These are phyloP conservation scores for Tuber borchii DNA, from an alignment of 495 filamentous ascomycete genomes.

Conservation along the genomic window DNA sequence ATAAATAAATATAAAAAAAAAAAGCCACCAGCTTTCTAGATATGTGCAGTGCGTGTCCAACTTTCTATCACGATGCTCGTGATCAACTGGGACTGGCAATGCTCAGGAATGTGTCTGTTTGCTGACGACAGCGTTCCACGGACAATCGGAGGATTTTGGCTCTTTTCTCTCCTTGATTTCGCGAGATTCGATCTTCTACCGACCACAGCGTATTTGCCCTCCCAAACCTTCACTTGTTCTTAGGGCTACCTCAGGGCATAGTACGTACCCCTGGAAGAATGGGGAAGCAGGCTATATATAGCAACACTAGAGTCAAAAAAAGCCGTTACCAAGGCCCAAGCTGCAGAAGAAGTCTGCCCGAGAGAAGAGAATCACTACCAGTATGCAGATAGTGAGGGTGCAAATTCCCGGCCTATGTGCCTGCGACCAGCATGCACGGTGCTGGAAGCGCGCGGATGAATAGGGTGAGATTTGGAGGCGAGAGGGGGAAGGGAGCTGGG, in stretches of 20 bases:
- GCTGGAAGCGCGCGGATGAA: slow-evolving; percentile 35
- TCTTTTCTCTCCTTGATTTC: no score
- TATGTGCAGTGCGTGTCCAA: background rate
- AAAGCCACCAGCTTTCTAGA: background rate
- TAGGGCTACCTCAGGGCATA: background rate
- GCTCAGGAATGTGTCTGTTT: background rate
- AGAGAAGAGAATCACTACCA: background rate
- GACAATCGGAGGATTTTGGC: background rate
- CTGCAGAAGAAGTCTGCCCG: background rate
- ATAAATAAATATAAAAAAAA: background rate
- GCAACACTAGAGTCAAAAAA: background rate
- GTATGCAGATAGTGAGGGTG: background rate
- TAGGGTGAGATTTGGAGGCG: background rate
- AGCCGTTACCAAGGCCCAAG: background rate
- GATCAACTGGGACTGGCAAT: background rate
- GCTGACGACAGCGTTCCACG: background rate
- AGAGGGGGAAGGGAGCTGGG: background rate
- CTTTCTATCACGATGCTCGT: background rate
- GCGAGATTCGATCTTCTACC: background rate
- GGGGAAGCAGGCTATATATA: background rate
- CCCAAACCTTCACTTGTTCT: background rate
- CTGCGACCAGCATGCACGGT: background rate
- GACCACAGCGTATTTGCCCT: background rate
- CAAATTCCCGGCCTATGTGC: background rate
- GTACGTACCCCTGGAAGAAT: background rate